A percentile compares a stretch with the other conserved stretches of the same genome.
phyloP scores from a whole-genome alignment of 139 green algal genomes.

The Trebouxia sp. region DNA sequence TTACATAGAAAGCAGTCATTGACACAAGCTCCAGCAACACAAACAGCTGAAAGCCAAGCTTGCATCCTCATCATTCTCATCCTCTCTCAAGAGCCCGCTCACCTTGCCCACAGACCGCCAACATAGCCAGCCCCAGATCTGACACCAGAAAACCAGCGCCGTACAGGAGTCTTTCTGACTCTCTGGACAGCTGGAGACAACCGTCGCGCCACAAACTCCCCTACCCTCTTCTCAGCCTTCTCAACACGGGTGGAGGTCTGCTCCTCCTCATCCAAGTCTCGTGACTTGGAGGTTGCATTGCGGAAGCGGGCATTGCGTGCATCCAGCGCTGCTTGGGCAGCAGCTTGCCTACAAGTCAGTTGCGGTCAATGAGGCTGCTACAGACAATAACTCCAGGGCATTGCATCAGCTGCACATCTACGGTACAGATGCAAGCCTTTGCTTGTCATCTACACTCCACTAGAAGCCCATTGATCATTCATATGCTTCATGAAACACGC shows the following conservation, averaged over 20 bases:
- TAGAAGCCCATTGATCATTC: neutral
- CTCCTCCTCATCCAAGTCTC: conserved; percentile 28
- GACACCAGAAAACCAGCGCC: conserved; percentile 8
- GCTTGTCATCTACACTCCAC: neutral
- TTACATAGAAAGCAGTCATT: no score
- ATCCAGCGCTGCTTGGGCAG: conserved; percentile 66
- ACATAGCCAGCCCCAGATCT: conserved; percentile 30
- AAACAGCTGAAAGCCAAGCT: no score
- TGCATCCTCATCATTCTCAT: no score
- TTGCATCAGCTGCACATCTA: neutral
- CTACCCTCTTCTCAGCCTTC: conserved; percentile 71
- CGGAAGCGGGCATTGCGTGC: conserved; percentile 62
- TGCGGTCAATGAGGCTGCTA: neutral
- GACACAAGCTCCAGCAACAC: no score
- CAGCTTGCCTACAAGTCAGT: conserved; percentile 28
- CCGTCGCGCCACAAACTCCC: conserved; percentile 68
- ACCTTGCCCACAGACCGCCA: neutral
- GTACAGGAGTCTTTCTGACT: conserved; percentile 39
- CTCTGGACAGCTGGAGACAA: conserved; percentile 69
- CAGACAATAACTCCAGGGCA: neutral
- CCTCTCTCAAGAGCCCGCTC: neutral
- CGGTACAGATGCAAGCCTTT: neutral
- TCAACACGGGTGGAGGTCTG: conserved; percentile 43
- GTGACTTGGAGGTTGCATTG: neutral
- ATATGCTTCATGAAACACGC: neutral